phyloP scores from a whole-genome alignment of 306 rosid genomes.

The Cotoneaster glaucophyllus region DNA sequence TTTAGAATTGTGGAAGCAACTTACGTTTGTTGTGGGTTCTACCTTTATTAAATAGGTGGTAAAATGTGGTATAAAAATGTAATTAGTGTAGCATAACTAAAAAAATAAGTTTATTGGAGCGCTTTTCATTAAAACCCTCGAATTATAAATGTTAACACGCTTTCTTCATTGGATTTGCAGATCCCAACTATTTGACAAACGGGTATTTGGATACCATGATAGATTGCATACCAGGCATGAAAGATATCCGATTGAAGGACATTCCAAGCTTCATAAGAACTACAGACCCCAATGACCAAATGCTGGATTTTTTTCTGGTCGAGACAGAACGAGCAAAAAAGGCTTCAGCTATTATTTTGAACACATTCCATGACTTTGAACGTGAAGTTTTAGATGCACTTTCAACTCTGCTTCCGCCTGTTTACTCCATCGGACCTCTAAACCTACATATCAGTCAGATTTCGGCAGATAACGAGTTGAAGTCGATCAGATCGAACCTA shows the following conservation, averaged over 20 bases:
- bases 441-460: conserved; percentile 14
- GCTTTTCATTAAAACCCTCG: too few relatives aligned
- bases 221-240: conserved; percentile 1
- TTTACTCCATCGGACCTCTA: conserved; percentile 53
- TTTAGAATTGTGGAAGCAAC: too few relatives aligned
- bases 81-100: too few relatives aligned
- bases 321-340: conserved; percentile 22
- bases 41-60: too few relatives aligned
- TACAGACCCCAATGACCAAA: not conserved
- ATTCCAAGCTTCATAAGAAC: not conserved
- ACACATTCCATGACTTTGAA: conserved; percentile 48
- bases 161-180: not conserved
- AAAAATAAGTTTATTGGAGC: too few relatives aligned
- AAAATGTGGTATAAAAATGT: too few relatives aligned
- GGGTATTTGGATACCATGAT: not conserved
- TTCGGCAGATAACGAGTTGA: not conserved
- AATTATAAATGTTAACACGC: not conserved
- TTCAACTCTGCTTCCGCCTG: conserved; percentile 27
- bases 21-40: too few relatives aligned
- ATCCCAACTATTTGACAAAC: not conserved
- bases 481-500: conserved; percentile 34
- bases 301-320: rapidly evolving
- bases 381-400: conserved; percentile 26
- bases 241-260: not conserved
- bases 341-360: conserved; percentile 45